Evolutionary conservation across 2,329 filamentous ascomycete species (phyloP), one percentile per base, ranked within the genome.

Genomic region (Myriosclerotinia duriaeana): DNA sequence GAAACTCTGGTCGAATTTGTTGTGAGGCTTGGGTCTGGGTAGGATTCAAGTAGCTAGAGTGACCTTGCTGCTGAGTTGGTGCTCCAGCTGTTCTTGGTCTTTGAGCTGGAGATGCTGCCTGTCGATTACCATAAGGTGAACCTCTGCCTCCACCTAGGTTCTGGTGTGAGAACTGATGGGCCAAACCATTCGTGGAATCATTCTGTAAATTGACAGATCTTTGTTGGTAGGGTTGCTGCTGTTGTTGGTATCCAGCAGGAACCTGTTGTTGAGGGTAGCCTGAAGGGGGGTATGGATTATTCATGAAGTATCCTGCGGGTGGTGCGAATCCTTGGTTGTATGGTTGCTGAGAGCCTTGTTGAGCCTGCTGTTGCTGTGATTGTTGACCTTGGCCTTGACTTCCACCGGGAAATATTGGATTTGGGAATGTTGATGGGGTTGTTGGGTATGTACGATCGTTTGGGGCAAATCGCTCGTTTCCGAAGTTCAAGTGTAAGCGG

Each of bases 111-210:
- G 91, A 89, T 46, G 55, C 83, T 48, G 83, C 83, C 46, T 84
- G 84, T 55, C 92, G 86, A 68, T 86, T 84, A 71, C 83, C 86
- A 76, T 93, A 93, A 59, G 88, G 87, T 68, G 87, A 87, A 40
- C 84, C 84, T 71, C 92, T 86, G 68, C 88, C 87, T 68, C 88
- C 88, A 53, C 91, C 89, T 52, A 98, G 85, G 78, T 97, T 96
- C 82, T 98, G 94, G 79, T 97, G 93, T 67, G 94, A 96, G 79
- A 98, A 96, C 78, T 99, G 95, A 77, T 97, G 92, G 68, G 93
- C 93, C 55, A 98, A 85, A 40, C 93, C 93, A 74, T 92, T 95
- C 73, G 94, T 96, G 72, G 89, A 90, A 76, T 97, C 93, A 75
- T 91, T 92, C 80, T 84, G 85, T 6, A 86, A 85, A 4, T 85